Evolutionary conservation across 352 stramenopile genomes (phyloP), one percentile per base, ranked within the genome.

Genomic region (Lagenidium sp.): DNA sequence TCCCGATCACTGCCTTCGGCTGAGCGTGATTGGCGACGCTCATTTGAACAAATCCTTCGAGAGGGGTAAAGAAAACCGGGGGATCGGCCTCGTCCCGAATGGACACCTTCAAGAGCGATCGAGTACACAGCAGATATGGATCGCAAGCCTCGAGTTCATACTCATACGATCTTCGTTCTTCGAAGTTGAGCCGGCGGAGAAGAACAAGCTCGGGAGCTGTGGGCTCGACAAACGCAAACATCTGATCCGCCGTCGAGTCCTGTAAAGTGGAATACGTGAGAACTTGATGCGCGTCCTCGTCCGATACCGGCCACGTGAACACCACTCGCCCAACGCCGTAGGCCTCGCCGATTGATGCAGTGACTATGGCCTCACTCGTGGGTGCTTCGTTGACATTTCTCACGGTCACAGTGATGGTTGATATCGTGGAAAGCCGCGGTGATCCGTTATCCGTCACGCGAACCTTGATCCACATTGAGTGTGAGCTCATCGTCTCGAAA

Each of bases 381-480:
- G 59, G 55, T 4, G 50, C 24, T 49, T 68, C 59, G 23, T 68
- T 68, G 0, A 56, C 32, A 25, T 68, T 25, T 6, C 58, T 13
- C 4, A 75, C 21, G 4, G 41, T 50, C 0, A 53, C 48, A 39
- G 37, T 43, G 11, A 82, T 25, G 2, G 47, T 63, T 0, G 44
- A 50, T 24, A 36, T 47, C 10, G 57, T 52, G 19, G 55, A 58
- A 6, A 76, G 41, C 6, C 64, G 32, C 7, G 70, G 67, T 0
- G 36, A 50, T 7, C 67, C 67, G 29, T 38, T 55, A 36, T 83
- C 70, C 0, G 59, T 69, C 11, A 80, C 70, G n/a, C 67, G 57
- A 2, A 78, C 39, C 37, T 74, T 83, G 15, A 80, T 20, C 64
- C 64, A 83, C 19, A 48, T 61, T 43, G 48, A 40, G 24, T 83